Percentiles rank a stretch among this genome's conserved stretches.
Conservation (phyloP, 225 moss, liverwort and hornwort genomes). For the Polytrichum commune region DNA sequence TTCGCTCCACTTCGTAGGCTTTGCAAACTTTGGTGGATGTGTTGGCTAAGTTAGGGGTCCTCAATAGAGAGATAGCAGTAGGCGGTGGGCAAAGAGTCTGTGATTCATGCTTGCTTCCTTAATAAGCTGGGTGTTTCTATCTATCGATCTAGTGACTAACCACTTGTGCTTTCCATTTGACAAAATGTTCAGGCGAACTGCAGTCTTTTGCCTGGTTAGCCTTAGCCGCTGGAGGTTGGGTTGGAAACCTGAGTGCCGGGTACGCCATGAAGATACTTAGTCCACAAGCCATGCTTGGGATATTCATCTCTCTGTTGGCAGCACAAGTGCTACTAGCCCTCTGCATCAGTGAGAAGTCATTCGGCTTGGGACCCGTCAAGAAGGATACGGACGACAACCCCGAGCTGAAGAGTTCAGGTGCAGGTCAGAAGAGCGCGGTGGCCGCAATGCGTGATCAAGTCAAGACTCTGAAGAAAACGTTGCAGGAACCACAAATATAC, state of each 20-base stretch:
- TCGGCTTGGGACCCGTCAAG: conserved; percentile 33
- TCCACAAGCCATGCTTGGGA: conserved; percentile 46
- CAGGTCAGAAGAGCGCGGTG: conserved; percentile 5
- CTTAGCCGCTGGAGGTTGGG: conserved; percentile 56
- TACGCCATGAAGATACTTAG: conserved; percentile 51
- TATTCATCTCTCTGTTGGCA: conserved; percentile 44
- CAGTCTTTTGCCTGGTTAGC: conserved; percentile 71
- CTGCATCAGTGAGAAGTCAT: conserved; percentile 41
- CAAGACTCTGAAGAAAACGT: conserved; percentile 22
- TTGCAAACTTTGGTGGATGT: too few species aligned
- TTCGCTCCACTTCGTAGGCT: too few species aligned
- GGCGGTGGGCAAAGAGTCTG: too few species aligned
- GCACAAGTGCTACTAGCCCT: conserved; percentile 48
- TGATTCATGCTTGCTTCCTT: too few species aligned
- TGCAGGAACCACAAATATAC: conserved; percentile 55
- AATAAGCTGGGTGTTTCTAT: too few species aligned
- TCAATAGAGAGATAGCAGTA: too few species aligned
- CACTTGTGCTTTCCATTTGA: too few species aligned
- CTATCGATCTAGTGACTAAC: too few species aligned
- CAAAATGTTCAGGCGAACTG: conserved; percentile 43
- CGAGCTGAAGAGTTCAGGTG: conserved; percentile 1
- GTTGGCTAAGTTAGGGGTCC: too few species aligned
- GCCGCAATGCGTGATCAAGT: conserved; percentile 44
- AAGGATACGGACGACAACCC: conserved; percentile 17
- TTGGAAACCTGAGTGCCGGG: conserved; percentile 62